A percentile compares a stretch with the other conserved stretches of the same genome.
These are phyloP conservation scores for Trichoderma gamsii DNA, from an alignment of 495 filamentous ascomycete genomes.

Conservation along the genomic window DNA sequence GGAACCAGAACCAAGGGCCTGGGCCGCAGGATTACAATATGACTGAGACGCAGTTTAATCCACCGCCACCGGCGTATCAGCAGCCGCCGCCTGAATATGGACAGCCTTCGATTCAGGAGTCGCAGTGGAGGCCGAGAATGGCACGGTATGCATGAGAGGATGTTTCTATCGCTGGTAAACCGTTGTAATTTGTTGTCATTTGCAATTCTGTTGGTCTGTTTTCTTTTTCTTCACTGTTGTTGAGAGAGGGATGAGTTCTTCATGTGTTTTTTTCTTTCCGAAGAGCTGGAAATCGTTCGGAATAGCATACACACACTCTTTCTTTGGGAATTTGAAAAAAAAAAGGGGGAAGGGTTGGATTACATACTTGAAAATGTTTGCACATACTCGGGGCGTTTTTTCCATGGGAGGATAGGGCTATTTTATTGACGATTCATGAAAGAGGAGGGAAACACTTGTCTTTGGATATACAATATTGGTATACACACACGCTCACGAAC, in stretches of 20 bases:
- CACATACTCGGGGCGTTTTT: neutral
- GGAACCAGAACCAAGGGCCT: neutral
- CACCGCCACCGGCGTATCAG: constrained; percentile 12
- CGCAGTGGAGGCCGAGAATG: neutral
- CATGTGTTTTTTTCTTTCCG: neutral
- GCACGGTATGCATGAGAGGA: constrained; percentile 16
- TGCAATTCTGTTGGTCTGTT: neutral
- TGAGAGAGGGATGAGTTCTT: neutral
- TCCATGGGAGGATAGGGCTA: neutral
- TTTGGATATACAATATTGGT: neutral
- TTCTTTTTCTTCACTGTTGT: neutral
- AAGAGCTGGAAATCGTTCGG: neutral
- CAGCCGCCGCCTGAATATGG: constrained; percentile 12
- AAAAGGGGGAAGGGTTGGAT: no score
- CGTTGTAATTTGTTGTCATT: neutral
- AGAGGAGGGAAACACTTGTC: neutral
- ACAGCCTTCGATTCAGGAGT: neutral
- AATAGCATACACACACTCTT: neutral
- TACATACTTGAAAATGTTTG: neutral
- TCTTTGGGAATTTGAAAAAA: neutral
- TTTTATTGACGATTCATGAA: neutral
- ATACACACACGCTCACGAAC: neutral
- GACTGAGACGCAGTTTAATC: neutral
- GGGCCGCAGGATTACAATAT: neutral
- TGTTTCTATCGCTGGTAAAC: neutral